Base-by-base conservation (phyloP, 2,329 filamentous ascomycete genomes). In the Xylariaceae sp. region DNA sequence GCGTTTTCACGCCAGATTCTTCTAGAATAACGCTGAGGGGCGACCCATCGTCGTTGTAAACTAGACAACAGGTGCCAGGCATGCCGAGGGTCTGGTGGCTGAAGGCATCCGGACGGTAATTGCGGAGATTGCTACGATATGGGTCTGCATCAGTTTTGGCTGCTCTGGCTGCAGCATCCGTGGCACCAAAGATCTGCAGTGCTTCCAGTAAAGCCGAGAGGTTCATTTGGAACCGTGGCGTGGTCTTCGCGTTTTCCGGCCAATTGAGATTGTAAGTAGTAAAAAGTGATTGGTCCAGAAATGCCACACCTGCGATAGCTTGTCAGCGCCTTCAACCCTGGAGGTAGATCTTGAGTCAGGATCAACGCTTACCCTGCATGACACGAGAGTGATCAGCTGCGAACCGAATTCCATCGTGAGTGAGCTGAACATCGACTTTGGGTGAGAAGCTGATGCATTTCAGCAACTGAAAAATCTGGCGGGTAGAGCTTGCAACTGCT, bases 111-210 rank as follows among this genome's bases (percentile, higher is more conserved):
- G 84, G 77, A 53, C 86, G 79, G 73, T 86, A 82, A 70, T 84
- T 85, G 47, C 84, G 80, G 34, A 86, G 73, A 65, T 86, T 87
- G 73, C 83, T 86, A 60, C 81, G 82, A 67, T 86, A 87, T 1
- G 79, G 78, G 61, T 88, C 85, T 56, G 81, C 76, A 11, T 87
- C 85, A 6, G 81, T 77, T 67, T 82, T 87, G 47, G 82, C 79
- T 45, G 82, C 78, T 61, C 83, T 82, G 36, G 78, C 79, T 5
- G 84, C 78, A 12, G 86, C 81, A 63, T 91, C 89, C 41, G 93
- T 85, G n/a, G 93, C 87, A 46, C 92, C 92, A 69, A 99, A 96
- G 46, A 99, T 98, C 69, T 97, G 94, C 6, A 99, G 82, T 0
- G 94, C 96, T 76, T 98, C 95, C 50, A 99, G 85, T 3, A 99